Percentiles rank a stretch among this genome's conserved stretches.
These are phyloP conservation scores for Rhodamnia argentea DNA, from an alignment of 345 rosid genomes.

Conservation along the genomic window DNA sequence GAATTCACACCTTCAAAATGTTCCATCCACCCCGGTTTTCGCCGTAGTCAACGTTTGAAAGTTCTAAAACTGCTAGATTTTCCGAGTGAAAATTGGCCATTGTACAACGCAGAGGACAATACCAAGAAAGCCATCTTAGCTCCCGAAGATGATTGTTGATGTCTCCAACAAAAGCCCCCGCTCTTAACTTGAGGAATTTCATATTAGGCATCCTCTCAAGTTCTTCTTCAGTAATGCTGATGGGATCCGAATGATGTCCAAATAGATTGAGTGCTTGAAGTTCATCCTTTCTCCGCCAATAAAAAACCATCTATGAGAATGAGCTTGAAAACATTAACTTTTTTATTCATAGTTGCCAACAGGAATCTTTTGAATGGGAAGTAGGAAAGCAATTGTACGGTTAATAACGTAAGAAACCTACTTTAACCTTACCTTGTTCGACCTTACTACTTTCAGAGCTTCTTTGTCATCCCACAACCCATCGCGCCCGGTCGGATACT, in stretches of 20 bases:
- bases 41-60: too few species aligned
- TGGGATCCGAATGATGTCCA: accelerated
- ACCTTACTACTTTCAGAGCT: background rate
- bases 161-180: background rate
- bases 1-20: too few species aligned
- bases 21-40: too few species aligned
- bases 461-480: background rate
- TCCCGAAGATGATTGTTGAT: too few species aligned
- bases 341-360: background rate
- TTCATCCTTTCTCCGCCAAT: background rate
- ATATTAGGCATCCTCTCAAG: background rate
- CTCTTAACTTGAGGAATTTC: background rate
- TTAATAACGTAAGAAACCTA: background rate
- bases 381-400: background rate
- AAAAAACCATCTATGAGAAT: background rate
- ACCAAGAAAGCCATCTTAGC: too few species aligned
- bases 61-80: too few species aligned
- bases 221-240: background rate
- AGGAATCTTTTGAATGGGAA: background rate
- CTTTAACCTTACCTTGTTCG: background rate
- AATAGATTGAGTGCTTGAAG: background rate
- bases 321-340: background rate
- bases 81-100: too few species aligned
- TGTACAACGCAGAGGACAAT: too few species aligned
- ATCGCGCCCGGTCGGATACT: too few species aligned